These are phyloP conservation scores for Mycena metata DNA, from an alignment of 768 basidiomycete species.

Conservation along the genomic window DNA sequence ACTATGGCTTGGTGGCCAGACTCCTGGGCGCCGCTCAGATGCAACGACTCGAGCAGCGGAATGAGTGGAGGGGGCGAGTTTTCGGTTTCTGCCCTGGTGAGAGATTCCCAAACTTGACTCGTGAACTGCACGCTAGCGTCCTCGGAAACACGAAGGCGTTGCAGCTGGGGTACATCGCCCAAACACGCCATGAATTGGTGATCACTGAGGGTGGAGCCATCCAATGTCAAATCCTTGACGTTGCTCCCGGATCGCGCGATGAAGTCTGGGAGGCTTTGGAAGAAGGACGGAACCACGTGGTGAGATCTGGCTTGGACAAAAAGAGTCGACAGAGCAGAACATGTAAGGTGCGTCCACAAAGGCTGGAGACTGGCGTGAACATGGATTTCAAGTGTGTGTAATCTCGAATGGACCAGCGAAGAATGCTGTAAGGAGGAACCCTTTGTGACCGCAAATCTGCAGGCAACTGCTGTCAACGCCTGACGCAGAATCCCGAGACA, in stretches of 20 bases:
- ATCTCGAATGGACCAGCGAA: neutral
- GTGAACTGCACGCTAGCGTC: neutral
- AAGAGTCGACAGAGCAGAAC: conserved; percentile 9
- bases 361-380: neutral
- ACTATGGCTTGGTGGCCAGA: neutral
- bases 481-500: conserved; percentile 8
- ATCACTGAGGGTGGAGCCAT: neutral
- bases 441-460: neutral
- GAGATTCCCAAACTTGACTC: conserved; percentile 14
- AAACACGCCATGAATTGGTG: conserved; percentile 9
- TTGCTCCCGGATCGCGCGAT: conserved; percentile 1
- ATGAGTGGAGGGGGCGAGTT: neutral
- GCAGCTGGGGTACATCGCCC: neutral
- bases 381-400: conserved; percentile 5
- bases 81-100: neutral
- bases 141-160: conserved; percentile 2
- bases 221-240: conserved; percentile 8
- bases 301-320: neutral
- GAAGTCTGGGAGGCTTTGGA: neutral
- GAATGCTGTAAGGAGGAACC: neutral
- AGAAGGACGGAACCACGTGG: neutral
- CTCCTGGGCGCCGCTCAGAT: no score
- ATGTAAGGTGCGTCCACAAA: conserved; percentile 11
- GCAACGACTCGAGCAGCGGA: conserved; percentile 2
- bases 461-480: conserved; percentile 2